Base-by-base conservation (phyloP, 2,329 filamentous ascomycete genomes). In the Fusarium udum region DNA sequence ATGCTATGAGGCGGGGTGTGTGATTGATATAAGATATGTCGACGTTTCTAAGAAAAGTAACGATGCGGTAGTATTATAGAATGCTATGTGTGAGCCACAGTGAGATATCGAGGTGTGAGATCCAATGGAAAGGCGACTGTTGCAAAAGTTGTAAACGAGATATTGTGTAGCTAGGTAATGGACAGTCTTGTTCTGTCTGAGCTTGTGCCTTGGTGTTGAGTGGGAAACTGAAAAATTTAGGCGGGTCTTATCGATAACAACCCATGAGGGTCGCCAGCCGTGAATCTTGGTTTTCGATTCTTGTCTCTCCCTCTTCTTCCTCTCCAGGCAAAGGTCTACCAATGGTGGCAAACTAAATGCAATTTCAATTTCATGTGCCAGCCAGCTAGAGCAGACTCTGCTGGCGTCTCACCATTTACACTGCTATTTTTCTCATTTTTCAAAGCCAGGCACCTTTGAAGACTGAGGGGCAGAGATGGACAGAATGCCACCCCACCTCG, bases 171-270 rank as follows among this genome's bases (percentile, higher is more conserved):
- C 18, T 36, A 28, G 26, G 26, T 28, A 53, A 55, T 43, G 55
- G 46, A 40, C 37, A 56, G 43, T 56, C 67, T 73, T 67, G 61
- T 51, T 64, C 67, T 71, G 63, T 72, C 69, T 67, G 69, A 69
- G 60, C 69, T 62, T 72, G 61, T 67, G 51, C 43, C 45, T 64
- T 69, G 64, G 63, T 71, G 75, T 75, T 74, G 71, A 75, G 75
- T 66, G 62, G 67, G 76, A 74, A 70, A 67, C 75, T 69, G 72
- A 78, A 80, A 80, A 74, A 78, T 73, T 76, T 78, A 75, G 77
- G 74, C 69, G 75, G 75, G 52, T 40, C 66, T 78, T 80, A 80
- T 80, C 79, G 79, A 80, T 80, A 80, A 80, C 57, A 46, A 43
- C n/a, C 32, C 52, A 55, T 49, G 45, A 43, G 40, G 31, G 22